phyloP scores from a whole-genome alignment of 306 rosid genomes.

The Acacia crassicarpa region DNA sequence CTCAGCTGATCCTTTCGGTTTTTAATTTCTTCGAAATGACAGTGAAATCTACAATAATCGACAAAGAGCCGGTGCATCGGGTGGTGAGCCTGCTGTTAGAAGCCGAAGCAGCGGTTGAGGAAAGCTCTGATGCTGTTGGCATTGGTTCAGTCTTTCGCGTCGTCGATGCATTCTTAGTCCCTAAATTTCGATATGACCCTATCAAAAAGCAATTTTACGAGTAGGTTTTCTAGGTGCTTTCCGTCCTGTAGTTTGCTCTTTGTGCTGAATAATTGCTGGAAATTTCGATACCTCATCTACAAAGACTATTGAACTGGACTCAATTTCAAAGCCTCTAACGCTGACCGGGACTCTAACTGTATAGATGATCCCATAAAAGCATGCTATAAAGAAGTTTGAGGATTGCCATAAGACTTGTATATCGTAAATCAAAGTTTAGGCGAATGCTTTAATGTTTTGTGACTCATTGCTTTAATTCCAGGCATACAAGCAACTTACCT shows the following conservation, averaged over 20 bases:
- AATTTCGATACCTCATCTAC: not conserved
- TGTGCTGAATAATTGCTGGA: not conserved
- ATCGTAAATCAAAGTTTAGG: not conserved
- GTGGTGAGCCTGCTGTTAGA: slow-evolving; percentile 45
- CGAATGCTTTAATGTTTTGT: not conserved
- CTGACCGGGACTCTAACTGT: not conserved
- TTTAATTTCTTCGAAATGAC: slow-evolving; percentile 20
- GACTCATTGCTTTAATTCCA: slow-evolving; percentile 32
- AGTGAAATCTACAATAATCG: slow-evolving; percentile 72
- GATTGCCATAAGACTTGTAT: slow-evolving; percentile 13
- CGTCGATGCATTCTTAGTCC: slow-evolving; percentile 56
- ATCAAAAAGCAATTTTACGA: slow-evolving; percentile 69
- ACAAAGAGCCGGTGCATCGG: slow-evolving; percentile 63
- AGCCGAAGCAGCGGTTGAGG: slow-evolving; percentile 51
- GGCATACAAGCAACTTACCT: slow-evolving; percentile 61
- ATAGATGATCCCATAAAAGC: not conserved
- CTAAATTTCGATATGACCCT: slow-evolving; percentile 63
- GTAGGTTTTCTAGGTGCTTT: slow-evolving; percentile 39
- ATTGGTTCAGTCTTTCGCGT: slow-evolving; percentile 46
- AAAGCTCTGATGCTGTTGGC: slow-evolving; percentile 8
- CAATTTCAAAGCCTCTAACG: not conserved
- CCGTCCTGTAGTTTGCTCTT: not conserved
- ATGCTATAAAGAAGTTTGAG: not conserved
- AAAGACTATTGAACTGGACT: not conserved
- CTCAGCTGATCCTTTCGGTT: not conserved